Base-by-base conservation (phyloP, 202 grass and related monocot genomes). In the Setaria viridis region DNA sequence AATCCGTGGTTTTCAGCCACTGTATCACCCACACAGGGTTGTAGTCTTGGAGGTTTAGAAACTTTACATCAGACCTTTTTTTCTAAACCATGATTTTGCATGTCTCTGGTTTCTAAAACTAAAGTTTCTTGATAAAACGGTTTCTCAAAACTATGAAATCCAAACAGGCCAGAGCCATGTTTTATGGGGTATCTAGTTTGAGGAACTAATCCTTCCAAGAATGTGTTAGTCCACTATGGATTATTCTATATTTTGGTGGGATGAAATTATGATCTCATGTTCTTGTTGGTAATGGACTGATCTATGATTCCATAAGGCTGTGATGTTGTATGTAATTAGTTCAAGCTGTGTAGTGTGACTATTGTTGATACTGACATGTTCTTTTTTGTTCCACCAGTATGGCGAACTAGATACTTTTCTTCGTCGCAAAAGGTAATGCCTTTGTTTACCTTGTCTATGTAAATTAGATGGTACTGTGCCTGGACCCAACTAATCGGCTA, bases 391-490 rank as follows among this genome's bases (percentile, higher is more conserved):
- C 41, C 74, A 4, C 46, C 91, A 98, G 96, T 89, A 92, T 46
- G 91, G 83, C 37, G 91, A 94, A 72, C 73, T 86, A 32, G 88
- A 98, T 79, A 47, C 83, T 50, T 86, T 91, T 79, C 89, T 93
- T 68, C 81, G 88, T 54, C 80, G 82, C 47, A 89, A 59, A 87
- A 50, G 97, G 97, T 99, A 87, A 70, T 55, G 21, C 3, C 20
- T 78, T 62, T 16, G 37, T 8, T 66, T 85, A 30, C 37, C 60
- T 79, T 57, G 59, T 81, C 57, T 3, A 74, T 59, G 39, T 17
- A 78, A 84, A 72, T 76, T 79, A 30, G 5, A 55, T 64, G 48
- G 51, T 41, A 10, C 73, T 80, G 46, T 74, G 37, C 62, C 32
- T 25, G 45, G 11, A 46, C 39, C 19, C 59, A 82, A 73, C n/a